phyloP scores from a whole-genome alignment of 2,329 filamentous ascomycete species.

The Phyllosticta ampelicida region DNA sequence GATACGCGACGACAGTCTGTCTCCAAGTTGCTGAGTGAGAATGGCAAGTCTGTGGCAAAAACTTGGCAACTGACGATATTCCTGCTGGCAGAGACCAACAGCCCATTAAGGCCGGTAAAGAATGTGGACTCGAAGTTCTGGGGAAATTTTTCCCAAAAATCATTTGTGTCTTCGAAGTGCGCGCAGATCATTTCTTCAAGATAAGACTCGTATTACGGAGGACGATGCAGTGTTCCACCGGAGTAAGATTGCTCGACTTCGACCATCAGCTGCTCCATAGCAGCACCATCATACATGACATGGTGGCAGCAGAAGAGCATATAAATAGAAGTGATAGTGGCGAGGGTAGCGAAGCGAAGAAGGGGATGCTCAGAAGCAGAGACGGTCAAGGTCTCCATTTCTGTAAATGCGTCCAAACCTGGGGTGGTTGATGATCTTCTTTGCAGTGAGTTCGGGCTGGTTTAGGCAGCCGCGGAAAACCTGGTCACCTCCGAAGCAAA shows the following conservation, averaged over 20 bases:
- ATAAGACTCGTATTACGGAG: slow-evolving; percentile 53
- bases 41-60: slow-evolving; percentile 20
- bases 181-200: slow-evolving; percentile 47
- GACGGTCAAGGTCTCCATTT: slow-evolving; percentile 69
- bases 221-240: slow-evolving; percentile 35
- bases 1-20: slow-evolving; percentile 18
- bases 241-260: slow-evolving; percentile 56
- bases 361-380: slow-evolving; percentile 37
- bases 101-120: slow-evolving; percentile 28
- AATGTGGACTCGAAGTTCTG: slow-evolving; percentile 37
- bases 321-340: slow-evolving; percentile 15
- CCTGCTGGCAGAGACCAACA: slow-evolving; percentile 14
- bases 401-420: slow-evolving; percentile 64
- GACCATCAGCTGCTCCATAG: slow-evolving; percentile 56
- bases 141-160: slow-evolving; percentile 57
- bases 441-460: slow-evolving; percentile 47
- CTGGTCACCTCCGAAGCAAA: slow-evolving; percentile 80
- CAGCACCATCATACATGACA: slow-evolving; percentile 76
- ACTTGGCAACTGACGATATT: not conserved
- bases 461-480: slow-evolving; percentile 65
- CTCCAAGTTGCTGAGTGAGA: slow-evolving; percentile 17
- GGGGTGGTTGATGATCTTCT: slow-evolving; percentile 60
- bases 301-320: slow-evolving; percentile 57
- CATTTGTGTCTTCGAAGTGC: slow-evolving; percentile 39
- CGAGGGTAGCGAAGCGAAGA: slow-evolving; percentile 23